A percentile compares a stretch with the other conserved stretches of the same genome.
These are phyloP conservation scores for Hyaloperonospora brassicae DNA, from an alignment of 352 stramenopile species.

Conservation along the genomic window DNA sequence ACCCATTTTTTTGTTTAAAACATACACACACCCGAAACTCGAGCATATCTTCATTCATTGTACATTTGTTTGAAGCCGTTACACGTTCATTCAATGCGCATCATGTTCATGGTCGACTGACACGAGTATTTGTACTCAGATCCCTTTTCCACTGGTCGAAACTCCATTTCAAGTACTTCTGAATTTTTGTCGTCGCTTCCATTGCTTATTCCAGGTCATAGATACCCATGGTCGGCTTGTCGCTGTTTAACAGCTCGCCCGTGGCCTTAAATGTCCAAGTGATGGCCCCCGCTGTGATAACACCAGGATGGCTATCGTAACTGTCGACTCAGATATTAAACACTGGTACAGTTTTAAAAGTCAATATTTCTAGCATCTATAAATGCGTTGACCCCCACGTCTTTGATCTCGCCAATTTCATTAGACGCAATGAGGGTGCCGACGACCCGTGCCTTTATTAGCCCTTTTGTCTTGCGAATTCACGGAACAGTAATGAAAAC, in stretches of 20 bases:
- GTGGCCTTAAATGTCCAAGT: slow-evolving; percentile 87
- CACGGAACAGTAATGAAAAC: slow-evolving; percentile 40
- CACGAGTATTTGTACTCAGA: slow-evolving; percentile 88
- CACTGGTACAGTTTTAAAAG: slow-evolving; percentile 87
- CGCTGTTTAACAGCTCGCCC: slow-evolving; percentile 90
- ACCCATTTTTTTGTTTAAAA: too few relatives aligned
- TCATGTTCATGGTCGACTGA: slow-evolving; percentile 82
- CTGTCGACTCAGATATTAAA: slow-evolving; percentile 92
- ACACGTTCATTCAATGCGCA: slow-evolving; percentile 66
- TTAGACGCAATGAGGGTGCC: slow-evolving; percentile 88
- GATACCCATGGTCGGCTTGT: slow-evolving; percentile 83
- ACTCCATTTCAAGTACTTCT: slow-evolving; percentile 86
- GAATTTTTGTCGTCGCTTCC: slow-evolving; percentile 78
- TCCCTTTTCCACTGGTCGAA: slow-evolving; percentile 74
- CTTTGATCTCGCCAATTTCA: slow-evolving; percentile 74
- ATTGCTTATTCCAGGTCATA: slow-evolving; percentile 86
- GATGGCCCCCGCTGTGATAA: slow-evolving; percentile 80
- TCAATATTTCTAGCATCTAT: slow-evolving; percentile 86
- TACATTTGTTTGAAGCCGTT: slow-evolving; percentile 84
- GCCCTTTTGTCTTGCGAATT: slow-evolving; percentile 74
- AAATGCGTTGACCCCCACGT: slow-evolving; percentile 85
- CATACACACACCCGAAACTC: not conserved
- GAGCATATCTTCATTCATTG: not conserved
- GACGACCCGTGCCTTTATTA: slow-evolving; percentile 70
- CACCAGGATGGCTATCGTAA: slow-evolving; percentile 88